Base-by-base conservation (phyloP, 2,329 filamentous ascomycete species). In the Venturia asperata region DNA sequence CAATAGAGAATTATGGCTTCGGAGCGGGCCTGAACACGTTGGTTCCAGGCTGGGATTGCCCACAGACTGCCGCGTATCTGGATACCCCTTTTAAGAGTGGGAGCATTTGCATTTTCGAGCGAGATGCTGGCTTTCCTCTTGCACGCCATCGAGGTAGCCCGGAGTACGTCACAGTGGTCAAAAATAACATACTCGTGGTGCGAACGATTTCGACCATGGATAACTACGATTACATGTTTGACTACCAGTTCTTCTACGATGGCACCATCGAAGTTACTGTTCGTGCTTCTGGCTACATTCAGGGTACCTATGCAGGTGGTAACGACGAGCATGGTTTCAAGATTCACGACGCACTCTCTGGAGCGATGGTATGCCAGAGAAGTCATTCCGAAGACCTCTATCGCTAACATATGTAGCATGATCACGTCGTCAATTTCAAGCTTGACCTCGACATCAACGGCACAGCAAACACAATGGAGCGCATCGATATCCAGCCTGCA, bases 221-320 rank as follows among this genome's bases (percentile, higher is more conserved):
- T 0, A 83, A 83, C 70, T 82, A 83, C 68, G 80, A 83, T 66
- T 77, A 77, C 61, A 75, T 76, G 34, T 77, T 81, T 61, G 74
- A 72, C 58, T 82, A 82, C 67, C 71, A 72, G 10, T 83, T 83
- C 70, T 77, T 76, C 68, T 68, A 79, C 2, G 81, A 83, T 65
- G 81, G 81, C 0, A 77, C 75, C 10, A 17, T 63, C 10, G 75
- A 77, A 64, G 74, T 79, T 65, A 66, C 73, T 7, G 75, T 75
- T 21, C 74, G 71, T 5, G 76, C 76, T 0, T 77, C 75, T 0
- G 76, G 76, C 17, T 78, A 78, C 60, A 70, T 78, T 6, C 73
- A 75, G 68, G 71, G 72, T 21, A 73, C 72, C 2, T 42, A 64
- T 39, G 13, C 68, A 64, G 68, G 74, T 11, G 37, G 24, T 13